phyloP scores from a whole-genome alignment of 2,329 filamentous ascomycete species.

The Ceratocystiopsis sp. region DNA sequence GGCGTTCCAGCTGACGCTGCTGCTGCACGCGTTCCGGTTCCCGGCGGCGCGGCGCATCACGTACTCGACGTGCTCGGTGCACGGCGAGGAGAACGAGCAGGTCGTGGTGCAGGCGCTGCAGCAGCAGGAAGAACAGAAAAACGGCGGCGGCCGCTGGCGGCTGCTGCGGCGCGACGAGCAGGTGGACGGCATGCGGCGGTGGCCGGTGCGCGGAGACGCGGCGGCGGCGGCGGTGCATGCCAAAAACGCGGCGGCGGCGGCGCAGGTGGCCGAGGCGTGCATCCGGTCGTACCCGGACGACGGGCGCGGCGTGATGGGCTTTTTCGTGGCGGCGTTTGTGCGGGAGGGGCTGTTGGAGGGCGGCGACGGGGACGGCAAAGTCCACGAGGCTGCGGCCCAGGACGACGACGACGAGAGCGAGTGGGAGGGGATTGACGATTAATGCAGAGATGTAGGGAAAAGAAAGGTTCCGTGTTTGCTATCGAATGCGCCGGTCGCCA shows the following conservation, averaged over 20 bases:
- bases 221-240: neutral
- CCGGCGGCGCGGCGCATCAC: conserved; percentile 59
- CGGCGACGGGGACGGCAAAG: too few relatives aligned
- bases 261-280: conserved; percentile 48
- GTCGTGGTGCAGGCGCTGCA: conserved; percentile 59
- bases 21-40: conserved; percentile 74
- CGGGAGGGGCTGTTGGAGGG: conserved; percentile 24
- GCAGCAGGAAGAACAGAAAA: conserved; percentile 25
- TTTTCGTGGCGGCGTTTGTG: conserved; percentile 84
- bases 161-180: conserved; percentile 58
- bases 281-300: conserved; percentile 71
- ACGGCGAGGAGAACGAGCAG: conserved; percentile 74
- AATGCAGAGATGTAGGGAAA: neutral
- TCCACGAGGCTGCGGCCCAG: neutral
- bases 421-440: conserved; percentile 11
- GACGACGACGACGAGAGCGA: conserved; percentile 1
- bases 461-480: neutral
- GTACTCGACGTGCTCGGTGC: conserved; percentile 87
- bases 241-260: neutral
- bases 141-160: conserved; percentile 45
- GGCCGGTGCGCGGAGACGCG: conserved; percentile 48
- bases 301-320: conserved; percentile 75
- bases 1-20: conserved; percentile 62
- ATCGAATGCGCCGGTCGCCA: too few relatives aligned
- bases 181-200: conserved; percentile 56